Base-by-base conservation (phyloP, 2,329 filamentous ascomycete genomes). In the Aureobasidium sp. region DNA sequence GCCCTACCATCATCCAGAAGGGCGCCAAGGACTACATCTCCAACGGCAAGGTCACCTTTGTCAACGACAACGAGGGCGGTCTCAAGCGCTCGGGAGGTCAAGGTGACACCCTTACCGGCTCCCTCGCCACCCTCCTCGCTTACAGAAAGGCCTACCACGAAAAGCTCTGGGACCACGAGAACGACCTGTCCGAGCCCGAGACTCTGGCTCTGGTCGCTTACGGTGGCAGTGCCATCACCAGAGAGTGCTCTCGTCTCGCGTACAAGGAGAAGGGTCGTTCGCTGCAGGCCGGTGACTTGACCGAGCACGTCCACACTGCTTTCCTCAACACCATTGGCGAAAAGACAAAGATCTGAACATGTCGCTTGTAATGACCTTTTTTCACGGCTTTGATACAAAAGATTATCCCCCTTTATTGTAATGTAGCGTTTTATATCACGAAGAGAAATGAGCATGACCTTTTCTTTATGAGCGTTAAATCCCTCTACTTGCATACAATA, bases 1-100 rank as follows among this genome's bases (percentile, higher is more conserved):
- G 94, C 1, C 90, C 96, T 31, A 95, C 90, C 0, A 85, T 99
- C 60, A 81, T 97, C 46, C 89, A 96, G 73, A 99, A 99, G 78
- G 94, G 94, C 2, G 72, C 75, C 2, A 84, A 84, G 63, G 94
- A 99, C 74, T 84, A 87, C 65, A 89, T 99, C 62, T 90, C 87
- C 2, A 89, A 96, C 67, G 90, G 92, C 13, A 78, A 81, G 61
- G 79, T 80, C 58, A 95, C 89, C n/a, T 75, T 92, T 27, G 77
- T 88, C 0, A 88, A 87, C 27, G 91, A 96, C 66, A 75, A 92
- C 2, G 76, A 84, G 68, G 94, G 94, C 9, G 93, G 93, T 0
- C 75, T 85, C 72, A 99, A 99, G 82, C 81, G 94, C 65, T 93
- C 89, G 61, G 94, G 93, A 50, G 94, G 94, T 0, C 94, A 99